Base-by-base conservation (phyloP, 768 basidiomycete genomes). In the Termitomyces sp. region DNA sequence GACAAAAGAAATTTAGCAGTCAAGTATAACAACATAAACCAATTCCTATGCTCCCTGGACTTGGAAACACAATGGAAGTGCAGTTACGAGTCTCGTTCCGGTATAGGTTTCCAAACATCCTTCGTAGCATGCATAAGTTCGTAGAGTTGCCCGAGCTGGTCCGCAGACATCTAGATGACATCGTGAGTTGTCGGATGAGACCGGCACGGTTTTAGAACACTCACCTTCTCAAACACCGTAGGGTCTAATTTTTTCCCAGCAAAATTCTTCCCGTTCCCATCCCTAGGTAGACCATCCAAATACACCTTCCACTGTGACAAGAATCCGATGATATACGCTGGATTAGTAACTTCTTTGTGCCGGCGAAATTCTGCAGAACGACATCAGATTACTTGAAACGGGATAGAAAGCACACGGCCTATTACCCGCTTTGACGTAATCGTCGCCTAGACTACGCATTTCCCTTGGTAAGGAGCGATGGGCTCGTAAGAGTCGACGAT, bases 241-340 rank as follows among this genome's bases (percentile, higher is more conserved):
- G 83, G 68, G 67, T 94, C 89, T 38, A 94, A 71, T 58, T 72
- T 86, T 68, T 81, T 86, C 33, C 88, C 89, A 31, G 65, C 65
- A 64, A 89, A 92, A 35, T 63, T 65, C 53, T 72, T 67, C 3
- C 67, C 72, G 37, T 79, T 75, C 5, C 72, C 66, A 14, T 76
- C 79, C 28, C 64, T 71, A 12, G 84, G 85, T 35, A 89, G 68
- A 58, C 82, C 71, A 63, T 96, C 92, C 55, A 98, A 78, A 70
- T 99, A 98, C 56, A 82, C 69, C 70, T 96, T 97, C 96, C 96
- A 99, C 65, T 98, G 91, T 3, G 89, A 87, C 9, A 98, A 77
- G 67, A 99, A 99, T 2, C 93, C 94, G 68, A 98, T 96, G 59
- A 98, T 84, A 68, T 98, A 85, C 8, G 87, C 78, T 3, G 94